Evolutionary conservation across 345 rosid genomes (phyloP).

Genomic region (Psidium friedrichsthalianum): DNA sequence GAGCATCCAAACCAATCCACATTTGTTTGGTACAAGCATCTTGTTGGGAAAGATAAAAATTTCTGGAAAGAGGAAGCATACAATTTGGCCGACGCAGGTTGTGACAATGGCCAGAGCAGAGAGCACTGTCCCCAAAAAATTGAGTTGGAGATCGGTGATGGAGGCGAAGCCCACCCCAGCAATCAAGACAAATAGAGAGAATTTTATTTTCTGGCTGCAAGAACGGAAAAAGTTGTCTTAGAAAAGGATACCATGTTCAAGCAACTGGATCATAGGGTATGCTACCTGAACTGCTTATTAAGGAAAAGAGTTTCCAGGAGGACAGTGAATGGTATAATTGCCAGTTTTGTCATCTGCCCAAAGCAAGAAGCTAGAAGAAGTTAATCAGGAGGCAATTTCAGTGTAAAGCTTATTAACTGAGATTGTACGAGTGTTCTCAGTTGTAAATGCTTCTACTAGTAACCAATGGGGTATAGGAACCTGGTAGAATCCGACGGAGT

Average conservation of each 20-base stretch:
- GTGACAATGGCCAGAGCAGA: slow-evolving; percentile 81
- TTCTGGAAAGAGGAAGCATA: slow-evolving; percentile 25
- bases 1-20: not conserved
- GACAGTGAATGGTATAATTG: slow-evolving; percentile 96
- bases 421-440: not conserved
- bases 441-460: not conserved
- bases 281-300: slow-evolving; percentile 85
- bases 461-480: slow-evolving; percentile 10
- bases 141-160: slow-evolving; percentile 94
- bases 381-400: not conserved
- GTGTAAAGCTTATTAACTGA: not conserved
- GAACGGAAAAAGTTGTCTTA: not conserved
- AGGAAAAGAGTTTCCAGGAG: slow-evolving; percentile 83
- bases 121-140: slow-evolving; percentile 61
- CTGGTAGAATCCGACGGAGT: slow-evolving; percentile 97
- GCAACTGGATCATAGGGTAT: not conserved
- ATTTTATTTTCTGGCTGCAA: slow-evolving; percentile 74
- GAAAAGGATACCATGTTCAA: not conserved
- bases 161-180: slow-evolving; percentile 93
- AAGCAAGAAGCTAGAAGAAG: not conserved
- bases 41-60: not conserved
- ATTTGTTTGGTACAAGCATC: not conserved
- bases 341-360: slow-evolving; percentile 93
- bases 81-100: slow-evolving; percentile 96
- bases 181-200: slow-evolving; percentile 54